Evolutionary conservation across 208 protist genomes (phyloP).

Genomic region (Leishmania lainsoni): DNA sequence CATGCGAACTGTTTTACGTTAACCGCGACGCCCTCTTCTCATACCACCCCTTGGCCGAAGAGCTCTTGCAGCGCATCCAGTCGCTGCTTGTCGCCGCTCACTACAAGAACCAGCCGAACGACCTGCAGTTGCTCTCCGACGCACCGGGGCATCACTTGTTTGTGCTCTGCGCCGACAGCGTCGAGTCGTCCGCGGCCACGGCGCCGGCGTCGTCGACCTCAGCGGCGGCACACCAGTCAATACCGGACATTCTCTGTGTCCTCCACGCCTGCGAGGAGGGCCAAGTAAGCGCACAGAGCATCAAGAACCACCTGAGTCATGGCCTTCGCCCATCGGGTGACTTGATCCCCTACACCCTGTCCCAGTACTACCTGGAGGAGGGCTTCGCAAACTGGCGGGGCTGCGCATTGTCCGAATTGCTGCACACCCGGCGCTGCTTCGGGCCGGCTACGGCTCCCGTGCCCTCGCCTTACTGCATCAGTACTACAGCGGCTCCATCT

Average conservation of each 20-base stretch:
- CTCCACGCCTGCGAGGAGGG: conserved; percentile 98
- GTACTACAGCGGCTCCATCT: conserved; percentile 96
- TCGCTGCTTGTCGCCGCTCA: conserved; percentile 96
- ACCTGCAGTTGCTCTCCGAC: conserved; percentile 99
- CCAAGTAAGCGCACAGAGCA: conserved; percentile 89
- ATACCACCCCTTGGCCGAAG: conserved; percentile 94
- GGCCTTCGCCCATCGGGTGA: conserved; percentile 97
- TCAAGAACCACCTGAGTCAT: conserved; percentile 83
- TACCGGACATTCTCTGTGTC: conserved; percentile 98
- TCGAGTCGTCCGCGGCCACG: conserved; percentile 54
- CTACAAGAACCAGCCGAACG: conserved; percentile 99
- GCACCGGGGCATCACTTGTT: conserved; percentile 99
- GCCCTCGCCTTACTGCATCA: conserved; percentile 91
- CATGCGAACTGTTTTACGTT: conserved; percentile 98
- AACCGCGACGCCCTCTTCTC: conserved; percentile 99
- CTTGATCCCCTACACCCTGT: conserved; percentile 99
- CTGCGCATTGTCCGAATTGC: conserved; percentile 98
- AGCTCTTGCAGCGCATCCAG: conserved; percentile 96
- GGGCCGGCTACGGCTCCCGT: conserved; percentile 97
- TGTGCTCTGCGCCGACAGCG: conserved; percentile 92
- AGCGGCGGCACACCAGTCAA: conserved; percentile 28
- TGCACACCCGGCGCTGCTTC: conserved; percentile 96
- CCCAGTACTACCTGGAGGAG: conserved; percentile 96
- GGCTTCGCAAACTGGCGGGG: conserved; percentile 95
- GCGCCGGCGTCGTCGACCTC: conserved; percentile 1